Base-by-base conservation (phyloP, 179 eudicot species). In the Camellia oleifera region DNA sequence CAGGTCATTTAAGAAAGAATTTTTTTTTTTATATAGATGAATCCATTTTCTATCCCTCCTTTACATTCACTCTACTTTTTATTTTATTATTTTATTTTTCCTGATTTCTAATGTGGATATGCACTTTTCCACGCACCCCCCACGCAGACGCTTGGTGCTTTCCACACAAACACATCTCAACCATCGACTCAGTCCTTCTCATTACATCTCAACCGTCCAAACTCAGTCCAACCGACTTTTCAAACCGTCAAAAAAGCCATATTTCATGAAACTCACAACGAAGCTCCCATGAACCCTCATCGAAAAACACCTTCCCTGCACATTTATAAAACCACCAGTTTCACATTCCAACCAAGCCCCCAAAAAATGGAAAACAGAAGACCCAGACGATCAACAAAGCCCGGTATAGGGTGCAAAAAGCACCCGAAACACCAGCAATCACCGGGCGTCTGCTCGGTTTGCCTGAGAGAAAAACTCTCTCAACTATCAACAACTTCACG, bases 401-500 rank as follows among this genome's bases (percentile, higher is more conserved):
- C 81, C 8, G 77, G 80, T 8, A 0, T 32, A 3, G 48, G 76
- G 64, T 89, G 92, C 90, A 79, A 78, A 45, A 85, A 81, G 76
- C 92, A 89, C 81, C 92, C 88, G 15, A 87, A 84, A 18, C 92
- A 89, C 80, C 54, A 32, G 45, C 92, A 89, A 45, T 82, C 92
- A 2, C 90, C 92, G 0, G 92, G 92, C 0, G 92, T 89, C 54
- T 89, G 92, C 82, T 84, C 92, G 0, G 20, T 87, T 6, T 89
- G 92, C 53, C 69, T 89, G 0, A 84, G 63, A 2, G 89, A 87
- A 40, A 87, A 53, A 3, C 79, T 85, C 76, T 81, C 85, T 42
- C 18, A 80, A 23, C 42, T 87, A 18, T 50, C 85, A 0, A 52
- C 80, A 5, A 72, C 77, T 0, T 23, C 82, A 1, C 46, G 61